Evolutionary conservation across 495 filamentous ascomycete genomes (phyloP).

Genomic region (Aspergillus saccharolyticus): DNA sequence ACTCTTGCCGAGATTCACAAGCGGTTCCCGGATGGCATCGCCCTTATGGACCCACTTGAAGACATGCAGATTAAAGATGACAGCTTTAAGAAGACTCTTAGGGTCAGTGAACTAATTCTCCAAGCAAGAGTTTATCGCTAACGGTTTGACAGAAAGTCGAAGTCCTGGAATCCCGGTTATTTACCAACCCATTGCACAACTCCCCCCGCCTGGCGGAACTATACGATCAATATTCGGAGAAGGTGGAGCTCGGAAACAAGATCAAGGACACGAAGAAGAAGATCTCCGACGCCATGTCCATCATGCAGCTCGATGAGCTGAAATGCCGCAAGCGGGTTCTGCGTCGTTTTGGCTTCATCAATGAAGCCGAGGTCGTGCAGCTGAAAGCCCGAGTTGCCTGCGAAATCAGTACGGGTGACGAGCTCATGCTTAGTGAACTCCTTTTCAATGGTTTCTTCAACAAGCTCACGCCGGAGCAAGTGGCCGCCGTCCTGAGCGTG

Average conservation of each 20-base stretch:
- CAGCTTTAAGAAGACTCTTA: slow-evolving; percentile 83
- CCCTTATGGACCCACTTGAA: slow-evolving; percentile 85
- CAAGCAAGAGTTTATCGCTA: slow-evolving; percentile 5
- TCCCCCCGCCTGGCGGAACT: slow-evolving; percentile 75
- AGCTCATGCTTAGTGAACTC: slow-evolving; percentile 84
- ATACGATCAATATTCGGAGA: slow-evolving; percentile 77
- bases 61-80: slow-evolving; percentile 92
- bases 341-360: slow-evolving; percentile 90
- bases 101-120: slow-evolving; percentile 42
- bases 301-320: slow-evolving; percentile 90
- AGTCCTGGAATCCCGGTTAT: slow-evolving; percentile 85
- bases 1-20: slow-evolving; percentile 67
- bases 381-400: slow-evolving; percentile 95
- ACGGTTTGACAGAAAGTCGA: slow-evolving; percentile 70
- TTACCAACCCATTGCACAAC: slow-evolving; percentile 83
- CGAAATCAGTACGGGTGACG: slow-evolving; percentile 91
- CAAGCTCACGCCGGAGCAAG: slow-evolving; percentile 80
- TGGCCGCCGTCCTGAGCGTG: slow-evolving; percentile 76
- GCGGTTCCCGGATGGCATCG: slow-evolving; percentile 89
- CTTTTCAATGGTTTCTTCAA: slow-evolving; percentile 98
- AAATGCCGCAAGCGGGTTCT: slow-evolving; percentile 96
- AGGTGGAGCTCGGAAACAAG: slow-evolving; percentile 66
- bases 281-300: slow-evolving; percentile 73
- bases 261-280: slow-evolving; percentile 86
- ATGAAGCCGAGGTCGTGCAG: slow-evolving; percentile 88